A percentile compares a stretch with the other conserved stretches of the same genome.
These are phyloP conservation scores for Calonectria fujianensis DNA, from an alignment of 2,329 filamentous ascomycete species.

Conservation along the genomic window DNA sequence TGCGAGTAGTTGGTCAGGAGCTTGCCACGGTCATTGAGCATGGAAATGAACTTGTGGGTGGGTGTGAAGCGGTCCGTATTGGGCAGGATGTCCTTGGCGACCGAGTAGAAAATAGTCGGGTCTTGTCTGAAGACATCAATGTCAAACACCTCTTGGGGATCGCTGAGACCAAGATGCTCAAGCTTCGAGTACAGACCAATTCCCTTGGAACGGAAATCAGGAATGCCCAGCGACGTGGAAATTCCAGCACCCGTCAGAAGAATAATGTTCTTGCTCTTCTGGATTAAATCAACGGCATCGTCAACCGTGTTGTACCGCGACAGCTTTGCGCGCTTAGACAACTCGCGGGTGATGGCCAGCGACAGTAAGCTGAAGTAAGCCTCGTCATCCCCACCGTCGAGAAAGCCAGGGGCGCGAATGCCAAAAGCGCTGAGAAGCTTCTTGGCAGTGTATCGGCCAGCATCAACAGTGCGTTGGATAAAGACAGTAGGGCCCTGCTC, in stretches of 20 bases:
- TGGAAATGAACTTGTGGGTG: constrained; percentile 93
- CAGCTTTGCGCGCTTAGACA: constrained; percentile 88
- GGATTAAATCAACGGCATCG: constrained; percentile 87
- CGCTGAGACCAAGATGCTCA: constrained; percentile 83
- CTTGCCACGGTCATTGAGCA: constrained; percentile 91
- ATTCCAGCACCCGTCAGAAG: constrained; percentile 97
- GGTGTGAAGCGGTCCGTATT: constrained; percentile 87
- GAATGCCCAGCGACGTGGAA: constrained; percentile 96
- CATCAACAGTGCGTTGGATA: constrained; percentile 81
- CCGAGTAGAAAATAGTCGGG: constrained; percentile 91
- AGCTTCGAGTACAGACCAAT: constrained; percentile 93
- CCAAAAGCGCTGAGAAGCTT: constrained; percentile 92
- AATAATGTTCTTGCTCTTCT: constrained; percentile 87
- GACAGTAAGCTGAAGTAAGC: constrained; percentile 85
- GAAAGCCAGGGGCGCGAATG: constrained; percentile 82
- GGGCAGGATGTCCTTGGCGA: constrained; percentile 93
- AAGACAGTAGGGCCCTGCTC: constrained; percentile 87
- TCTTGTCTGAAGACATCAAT: constrained; percentile 90
- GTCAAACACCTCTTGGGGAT: constrained; percentile 97
- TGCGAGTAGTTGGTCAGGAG: constrained; percentile 98
- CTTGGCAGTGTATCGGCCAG: constrained; percentile 82
- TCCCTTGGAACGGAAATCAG: constrained; percentile 95
- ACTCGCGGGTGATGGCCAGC: constrained; percentile 85
- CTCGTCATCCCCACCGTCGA: constrained; percentile 81
- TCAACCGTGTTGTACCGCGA: constrained; percentile 88